Conservation (phyloP, 1,284 basidiomycete genomes). For the Volvariella surrecta region DNA sequence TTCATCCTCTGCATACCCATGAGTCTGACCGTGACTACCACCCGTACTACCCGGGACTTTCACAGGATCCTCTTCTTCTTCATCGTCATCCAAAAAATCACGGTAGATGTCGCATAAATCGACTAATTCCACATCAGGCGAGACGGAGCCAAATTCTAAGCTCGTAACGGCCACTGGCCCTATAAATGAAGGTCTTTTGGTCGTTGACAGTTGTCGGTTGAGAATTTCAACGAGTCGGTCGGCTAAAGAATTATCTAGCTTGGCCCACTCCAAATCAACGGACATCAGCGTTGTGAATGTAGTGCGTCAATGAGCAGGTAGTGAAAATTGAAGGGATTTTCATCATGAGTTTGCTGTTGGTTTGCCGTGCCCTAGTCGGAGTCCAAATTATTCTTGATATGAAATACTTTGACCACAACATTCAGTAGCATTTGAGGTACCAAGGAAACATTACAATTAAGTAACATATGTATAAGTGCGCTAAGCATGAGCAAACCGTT, state of each 20-base stretch:
- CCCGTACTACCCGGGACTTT: slow-evolving; percentile 51
- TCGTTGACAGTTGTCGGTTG: slow-evolving; percentile 68
- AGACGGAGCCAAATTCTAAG: slow-evolving; percentile 79
- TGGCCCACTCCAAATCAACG: slow-evolving; percentile 74
- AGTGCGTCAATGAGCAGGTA: slow-evolving; percentile 2
- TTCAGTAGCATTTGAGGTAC: too few species aligned
- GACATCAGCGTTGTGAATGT: slow-evolving; percentile 43
- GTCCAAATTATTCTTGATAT: too few species aligned
- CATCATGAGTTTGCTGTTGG: too few species aligned
- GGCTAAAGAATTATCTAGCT: slow-evolving; percentile 66
- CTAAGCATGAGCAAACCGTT: too few species aligned
- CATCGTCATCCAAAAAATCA: slow-evolving; percentile 84
- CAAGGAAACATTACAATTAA: too few species aligned
- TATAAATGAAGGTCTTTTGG: slow-evolving; percentile 83
- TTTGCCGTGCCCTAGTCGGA: too few species aligned
- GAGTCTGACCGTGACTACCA: slow-evolving; percentile 16
- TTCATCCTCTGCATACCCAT: slow-evolving; percentile 28
- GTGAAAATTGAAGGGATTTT: too few species aligned
- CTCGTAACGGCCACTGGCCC: slow-evolving; percentile 83
- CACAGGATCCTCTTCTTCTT: slow-evolving; percentile 46
- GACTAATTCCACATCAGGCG: slow-evolving; percentile 84
- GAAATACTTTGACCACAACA: too few species aligned
- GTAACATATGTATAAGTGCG: too few species aligned
- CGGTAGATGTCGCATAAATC: slow-evolving; percentile 92
- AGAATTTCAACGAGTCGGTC: slow-evolving; percentile 67